Evolutionary conservation across 2,329 filamentous ascomycete genomes (phyloP).

Genomic region (Ophiostoma montium): DNA sequence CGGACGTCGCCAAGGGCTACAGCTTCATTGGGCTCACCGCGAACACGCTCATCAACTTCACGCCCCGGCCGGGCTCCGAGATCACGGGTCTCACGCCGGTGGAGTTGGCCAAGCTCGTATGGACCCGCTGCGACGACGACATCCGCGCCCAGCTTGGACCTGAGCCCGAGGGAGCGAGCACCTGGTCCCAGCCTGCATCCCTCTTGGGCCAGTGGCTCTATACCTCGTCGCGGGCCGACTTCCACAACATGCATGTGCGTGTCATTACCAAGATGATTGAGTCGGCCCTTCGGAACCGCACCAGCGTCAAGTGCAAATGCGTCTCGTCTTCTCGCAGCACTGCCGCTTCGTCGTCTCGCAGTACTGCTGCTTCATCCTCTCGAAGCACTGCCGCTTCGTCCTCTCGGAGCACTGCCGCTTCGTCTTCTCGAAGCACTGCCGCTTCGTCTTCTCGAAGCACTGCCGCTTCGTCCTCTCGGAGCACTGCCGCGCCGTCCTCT

Average conservation of each 20-base stretch:
- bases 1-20: constrained; percentile 3
- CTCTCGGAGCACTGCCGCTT: no score
- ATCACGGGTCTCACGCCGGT: not conserved
- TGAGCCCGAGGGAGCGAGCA: not conserved
- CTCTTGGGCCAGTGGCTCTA: not conserved
- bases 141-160: not conserved
- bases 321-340: not conserved
- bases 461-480: no score
- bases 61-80: not conserved
- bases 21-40: not conserved
- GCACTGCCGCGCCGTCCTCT: no score
- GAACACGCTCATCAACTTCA: not conserved
- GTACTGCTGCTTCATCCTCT: no score
- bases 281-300: not conserved
- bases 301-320: not conserved
- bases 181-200: not conserved
- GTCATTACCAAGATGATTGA: not conserved
- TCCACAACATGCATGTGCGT: not conserved
- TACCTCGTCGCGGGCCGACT: not conserved
- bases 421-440: no score
- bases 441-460: not conserved
- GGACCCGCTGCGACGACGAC: not conserved
- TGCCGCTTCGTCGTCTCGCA: not conserved
- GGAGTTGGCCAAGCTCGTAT: not conserved
- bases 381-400: no score